Base-by-base conservation (phyloP, 139 green algal genomes). In the Gonium pectorale region DNA sequence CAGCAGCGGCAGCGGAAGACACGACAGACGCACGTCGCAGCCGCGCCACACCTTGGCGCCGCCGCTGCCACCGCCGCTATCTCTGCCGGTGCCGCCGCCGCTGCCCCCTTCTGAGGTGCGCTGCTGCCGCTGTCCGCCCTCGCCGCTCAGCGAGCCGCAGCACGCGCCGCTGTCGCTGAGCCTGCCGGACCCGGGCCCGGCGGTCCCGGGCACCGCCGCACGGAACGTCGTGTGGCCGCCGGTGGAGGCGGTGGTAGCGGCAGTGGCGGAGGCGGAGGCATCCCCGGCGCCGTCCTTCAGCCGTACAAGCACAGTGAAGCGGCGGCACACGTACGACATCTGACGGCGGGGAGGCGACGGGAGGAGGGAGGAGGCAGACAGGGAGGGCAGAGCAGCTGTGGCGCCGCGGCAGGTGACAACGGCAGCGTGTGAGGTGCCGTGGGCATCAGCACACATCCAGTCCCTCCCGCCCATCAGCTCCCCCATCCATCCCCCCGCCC, bases 291-390 rank as follows among this genome's bases (percentile, higher is more conserved):
- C 49, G 52, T 35, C 31, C 24, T 29, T 11, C 11, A 49, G 40
- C 21, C 75, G 75, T 9, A 82, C 75, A 29, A 82, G 75, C 26
- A 82, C 75, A 13, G 75, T 54, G 41, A 82, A 82, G 31, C 75
- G 75, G n/a, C 54, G 41, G 56, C 75, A 82, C 22, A 82, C 75
- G 75, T 82, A 71, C 41, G 75, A 41, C 75, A 82, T 82, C 75
- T 82, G 75, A 0, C 40, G 9, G 35, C 7, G 26, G 56, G 62
- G 62, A 41, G 7, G n/a, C n/a, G 62, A 40, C 8, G 19, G n/a
- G n/a, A n/a, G n/a, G n/a, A n/a, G n/a, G n/a, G n/a, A 56, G 17
- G 13, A 56, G 17, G 49, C 49, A 26, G 13, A 13, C 49, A 56
- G 49, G 49, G 13, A 56, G 49, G 49, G 49, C 13, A 17, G 49